Base-by-base conservation (phyloP, 306 rosid genomes). In the Mimosa pudica region DNA sequence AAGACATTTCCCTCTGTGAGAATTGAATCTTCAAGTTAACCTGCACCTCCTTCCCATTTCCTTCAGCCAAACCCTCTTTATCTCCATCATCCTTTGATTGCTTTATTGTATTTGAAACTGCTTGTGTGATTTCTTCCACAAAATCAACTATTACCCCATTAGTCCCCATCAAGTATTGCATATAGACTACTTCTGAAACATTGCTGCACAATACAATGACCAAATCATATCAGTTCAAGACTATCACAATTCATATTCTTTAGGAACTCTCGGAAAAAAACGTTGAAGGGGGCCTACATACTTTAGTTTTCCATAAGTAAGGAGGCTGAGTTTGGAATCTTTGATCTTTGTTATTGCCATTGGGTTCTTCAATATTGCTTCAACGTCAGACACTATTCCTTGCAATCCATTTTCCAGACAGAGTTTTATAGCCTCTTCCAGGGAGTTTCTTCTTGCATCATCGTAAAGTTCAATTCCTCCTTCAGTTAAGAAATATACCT, bases 401-500 rank as follows among this genome's bases (percentile, higher is more conserved):
- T 91, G 88, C 54, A 96, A 87, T 30, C 91, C 97, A 75, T 93
- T 97, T 81, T 90, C 96, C 85, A 89, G 67, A 78, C 94, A 86
- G 47, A 96, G 76, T 75, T 96, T 93, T 24, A 90, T 32, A n/a
- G 99, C 99, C 79, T 93, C 99, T 65, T 96, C 99, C 81, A 96
- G 86, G 9, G 99, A 77, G 79, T 96, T 96, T 74, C 99, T 93
- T 62, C 99, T 87, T 61, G 71, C 92, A 72, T 93, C 99, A 52
- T 90, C 70, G 80, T 82, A 96, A 20, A 87, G n/a, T 79, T 93
- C 89, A 30, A 74, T 83, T 17, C 99, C 98, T 36, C 99, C 99
- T 67, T 96, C 90, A 10, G 99, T 93, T 87, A 96, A 89, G 89
- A 93, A 96, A 78, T 80, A 96, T 13, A 94, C 97, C 97, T 94